Base-by-base conservation (phyloP, 164 flowering plant genomes). In the Malania oleifera region DNA sequence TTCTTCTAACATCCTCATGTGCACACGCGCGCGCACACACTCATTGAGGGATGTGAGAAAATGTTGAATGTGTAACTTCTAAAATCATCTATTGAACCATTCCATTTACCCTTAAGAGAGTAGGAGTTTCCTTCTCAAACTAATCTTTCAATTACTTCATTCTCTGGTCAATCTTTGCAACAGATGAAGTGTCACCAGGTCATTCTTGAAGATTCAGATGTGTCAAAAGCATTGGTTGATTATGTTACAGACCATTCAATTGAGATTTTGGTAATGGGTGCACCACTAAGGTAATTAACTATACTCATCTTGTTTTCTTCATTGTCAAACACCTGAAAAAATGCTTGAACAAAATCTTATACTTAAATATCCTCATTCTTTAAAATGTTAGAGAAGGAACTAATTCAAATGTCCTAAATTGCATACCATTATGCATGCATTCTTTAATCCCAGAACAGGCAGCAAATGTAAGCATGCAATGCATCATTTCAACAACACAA, bases 131-230 rank as follows among this genome's bases (percentile, higher is more conserved):
- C 19, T 44, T 17, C 5, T 6, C 22, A 44, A 44, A 44, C 18
- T 44, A 27, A 4, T 12, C 11, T 14, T 49, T 23, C n/a, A n/a
- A n/a, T n/a, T n/a, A n/a, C n/a, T n/a, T n/a, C 29, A 1, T 49
- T 7, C 3, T 49, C 28, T 15, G 8, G 5, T 41, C 41, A 22
- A 24, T 50, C 27, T 35, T 43, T 49, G 15, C 7, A 31, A 25
- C 69, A 83, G 85, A 73, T 83, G 11, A 52, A 69, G 56, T 80
- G 81, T 29, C 62, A 56, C 2, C 83, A 81, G 59, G 61, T 83
- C 17, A 37, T 75, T 27, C 34, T 75, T 1, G 77, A 77, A 38
- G 83, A 69, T 0, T 17, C 57, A 1, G 77, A 81, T 38, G 59
- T 79, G n/a, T 50, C 73, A n/a, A 79, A 62, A 60, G 76, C 77